Conservation (phyloP, 192 early-diverging fungal genomes). For the Endogone sp. region DNA sequence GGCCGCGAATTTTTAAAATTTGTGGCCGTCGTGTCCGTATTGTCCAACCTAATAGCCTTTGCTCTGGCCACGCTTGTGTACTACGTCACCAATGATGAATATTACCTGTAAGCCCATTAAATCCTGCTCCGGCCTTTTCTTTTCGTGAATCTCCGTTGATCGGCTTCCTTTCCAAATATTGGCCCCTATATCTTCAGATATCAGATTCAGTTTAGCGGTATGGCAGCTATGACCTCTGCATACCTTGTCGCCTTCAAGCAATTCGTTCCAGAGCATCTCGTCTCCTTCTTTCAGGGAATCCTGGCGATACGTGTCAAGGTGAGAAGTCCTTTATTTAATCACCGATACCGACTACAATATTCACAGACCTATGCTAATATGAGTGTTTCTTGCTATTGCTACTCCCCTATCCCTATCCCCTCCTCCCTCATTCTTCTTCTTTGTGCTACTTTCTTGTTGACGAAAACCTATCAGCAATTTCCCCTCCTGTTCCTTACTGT, state of each 20-base stretch:
- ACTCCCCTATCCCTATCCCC: too few relatives aligned
- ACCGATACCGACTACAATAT: too few relatives aligned
- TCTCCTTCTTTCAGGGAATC: constrained; percentile 58
- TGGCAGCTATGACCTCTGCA: constrained; percentile 64
- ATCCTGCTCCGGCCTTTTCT: constrained; percentile 3
- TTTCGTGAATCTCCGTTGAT: constrained; percentile 2
- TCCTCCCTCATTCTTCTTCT: too few relatives aligned
- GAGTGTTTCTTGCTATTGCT: too few relatives aligned
- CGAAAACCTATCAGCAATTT: constrained; percentile 1
- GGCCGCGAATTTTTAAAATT: constrained; percentile 69
- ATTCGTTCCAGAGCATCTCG: constrained; percentile 79
- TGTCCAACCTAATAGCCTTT: constrained; percentile 47
- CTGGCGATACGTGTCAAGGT: constrained; percentile 78
- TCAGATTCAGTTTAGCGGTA: constrained; percentile 61
- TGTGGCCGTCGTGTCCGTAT: constrained; percentile 49
- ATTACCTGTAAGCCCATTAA: constrained; percentile 46
- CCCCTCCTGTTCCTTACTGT: background rate
- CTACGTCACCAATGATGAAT: constrained; percentile 49
- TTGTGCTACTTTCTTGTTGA: background rate
- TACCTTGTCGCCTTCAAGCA: constrained; percentile 89
- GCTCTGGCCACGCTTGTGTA: constrained; percentile 19
- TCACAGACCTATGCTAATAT: too few relatives aligned
- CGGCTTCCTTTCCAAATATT: background rate
- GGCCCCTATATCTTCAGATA: constrained; percentile 31
- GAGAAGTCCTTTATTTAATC: background rate